Base-by-base conservation (phyloP, 208 protist species). In the Trypanosoma lewisi region DNA sequence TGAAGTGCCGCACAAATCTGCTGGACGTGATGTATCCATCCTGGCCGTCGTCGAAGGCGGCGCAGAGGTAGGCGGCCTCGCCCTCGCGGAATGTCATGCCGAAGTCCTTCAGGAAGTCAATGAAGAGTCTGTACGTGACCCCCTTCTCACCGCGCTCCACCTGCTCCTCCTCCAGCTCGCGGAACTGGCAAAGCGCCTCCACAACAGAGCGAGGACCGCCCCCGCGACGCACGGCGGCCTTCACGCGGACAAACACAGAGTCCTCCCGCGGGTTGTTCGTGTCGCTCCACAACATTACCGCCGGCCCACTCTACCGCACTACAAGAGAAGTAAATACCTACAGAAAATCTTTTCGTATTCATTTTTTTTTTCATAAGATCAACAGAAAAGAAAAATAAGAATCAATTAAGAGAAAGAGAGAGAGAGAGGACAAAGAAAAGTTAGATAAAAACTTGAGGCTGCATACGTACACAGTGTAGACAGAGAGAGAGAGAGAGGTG, bases 251-350 rank as follows among this genome's bases (percentile, higher is more conserved):
- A 59, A 93, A 89, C 49, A 92, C 63, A 39, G 47, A 53, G 51
- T 95, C 89, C 63, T 92, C 85, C 27, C 85, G 73, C 2, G 77
- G 77, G 55, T 91, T 84, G 73, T 93, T 92, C 45, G 78, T 89
- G 60, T 78, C 82, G 37, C 77, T 69, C 21, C 59, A 68, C 5
- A 76, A 44, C 85, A 92, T 87, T 80, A 54, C 70, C 76, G 39
- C 45, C 9, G n/a, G n/a, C n/a, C n/a, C n/a, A n/a, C n/a, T n/a
- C n/a, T n/a, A 76, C 48, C 77, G 85, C 79, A 23, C 11, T 33
- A 42, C 39, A 52, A 23, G 17, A 65, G 41, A 16, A 63, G 42
- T 9, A 55, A 41, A 2, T 34, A 63, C 5, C 7, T 44, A 62
- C 8, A 63, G 17, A 51, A 50, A 63, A 61, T 19, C 33, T 16